Evolutionary conservation across 2,329 filamentous ascomycete genomes (phyloP).

Genomic region (Bimuria novae-zelandiae): DNA sequence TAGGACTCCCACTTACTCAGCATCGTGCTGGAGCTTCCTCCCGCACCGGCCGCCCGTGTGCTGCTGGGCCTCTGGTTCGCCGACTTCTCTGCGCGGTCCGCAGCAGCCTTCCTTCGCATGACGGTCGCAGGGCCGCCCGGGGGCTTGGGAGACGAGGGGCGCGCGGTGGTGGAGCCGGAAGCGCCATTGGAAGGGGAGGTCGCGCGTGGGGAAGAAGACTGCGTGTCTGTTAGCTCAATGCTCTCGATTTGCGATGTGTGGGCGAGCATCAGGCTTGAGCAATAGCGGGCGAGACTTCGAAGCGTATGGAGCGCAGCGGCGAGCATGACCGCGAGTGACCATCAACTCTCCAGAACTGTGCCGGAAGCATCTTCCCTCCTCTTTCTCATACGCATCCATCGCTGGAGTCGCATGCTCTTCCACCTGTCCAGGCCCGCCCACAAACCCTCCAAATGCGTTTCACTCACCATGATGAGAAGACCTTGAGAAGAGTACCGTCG

Average conservation of each 20-base stretch:
- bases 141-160: slow-evolving; percentile 83
- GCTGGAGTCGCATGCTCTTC: not conserved
- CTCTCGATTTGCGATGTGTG: not conserved
- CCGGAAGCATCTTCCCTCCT: not conserved
- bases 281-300: too few species aligned
- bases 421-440: not conserved
- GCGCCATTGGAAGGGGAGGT: slow-evolving; percentile 45
- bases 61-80: slow-evolving; percentile 91
- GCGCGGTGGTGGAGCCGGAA: slow-evolving; percentile 70
- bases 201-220: slow-evolving; percentile 46
- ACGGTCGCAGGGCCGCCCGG: slow-evolving; percentile 94
- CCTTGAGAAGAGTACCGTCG: slow-evolving; percentile 6
- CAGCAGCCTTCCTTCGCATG: slow-evolving; percentile 91
- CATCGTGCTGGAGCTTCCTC: slow-evolving; percentile 97
- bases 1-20: slow-evolving; percentile 72
- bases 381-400: not conserved
- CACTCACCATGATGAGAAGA: slow-evolving; percentile 29
- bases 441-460: not conserved
- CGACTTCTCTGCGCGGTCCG: slow-evolving; percentile 95
- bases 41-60: slow-evolving; percentile 90
- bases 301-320: too few species aligned
- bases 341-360: not conserved
- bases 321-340: too few species aligned
- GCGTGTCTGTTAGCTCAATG: slow-evolving; percentile 6
- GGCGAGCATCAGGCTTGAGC: not conserved